Evolutionary conservation across 495 filamentous ascomycete species (phyloP), one percentile per base, ranked within the genome.

Genomic region (Aspergillus bertholletiae): DNA sequence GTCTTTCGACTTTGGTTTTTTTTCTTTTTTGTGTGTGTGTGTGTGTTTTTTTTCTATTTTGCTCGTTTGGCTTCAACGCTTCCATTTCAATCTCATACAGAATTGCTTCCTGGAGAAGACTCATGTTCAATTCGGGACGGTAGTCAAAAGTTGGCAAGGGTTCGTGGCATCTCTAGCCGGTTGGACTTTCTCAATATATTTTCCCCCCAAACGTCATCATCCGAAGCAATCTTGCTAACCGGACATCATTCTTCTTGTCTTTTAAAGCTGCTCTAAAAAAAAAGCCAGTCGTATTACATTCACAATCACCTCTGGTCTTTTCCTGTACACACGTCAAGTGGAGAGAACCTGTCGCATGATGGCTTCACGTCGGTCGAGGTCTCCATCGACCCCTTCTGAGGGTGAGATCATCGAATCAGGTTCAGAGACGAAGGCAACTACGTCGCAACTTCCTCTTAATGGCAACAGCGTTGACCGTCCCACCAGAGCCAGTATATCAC

Each of bases 361-460:
- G 73, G 67, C 71, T 61, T 67, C 73, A 58, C 62, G 53, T 59
- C 67, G 65, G 64, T 74, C 73, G 65, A 73, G 71, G 62, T 78
- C 73, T 60, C 66, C 64, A 46, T 80, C 78, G 60, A 74, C 72
- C 61, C 76, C 74, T 62, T 81, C 78, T 75, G 88, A 96, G 77
- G 92, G 92, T 73, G 92, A 96, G 82, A 92, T 96, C 72, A 74
- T 88, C 75, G 90, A 88, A 75, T 83, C 83, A 73, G 80, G 75
- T 73, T 79, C 74, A 77, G 84, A 84, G 78, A 75, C 63, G 73
- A 84, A 84, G 84, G 84, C 82, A 86, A 84, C 74, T 84, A 81
- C 77, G 79, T 90, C 90, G 81, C 84, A 83, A 79, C 77, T 80
- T 78, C 87, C 85, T 74, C 79, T 86, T 63, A 77, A 82, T 84